Evolutionary conservation across 2,329 filamentous ascomycete genomes (phyloP).

Genomic region (Fusarium sp.): DNA sequence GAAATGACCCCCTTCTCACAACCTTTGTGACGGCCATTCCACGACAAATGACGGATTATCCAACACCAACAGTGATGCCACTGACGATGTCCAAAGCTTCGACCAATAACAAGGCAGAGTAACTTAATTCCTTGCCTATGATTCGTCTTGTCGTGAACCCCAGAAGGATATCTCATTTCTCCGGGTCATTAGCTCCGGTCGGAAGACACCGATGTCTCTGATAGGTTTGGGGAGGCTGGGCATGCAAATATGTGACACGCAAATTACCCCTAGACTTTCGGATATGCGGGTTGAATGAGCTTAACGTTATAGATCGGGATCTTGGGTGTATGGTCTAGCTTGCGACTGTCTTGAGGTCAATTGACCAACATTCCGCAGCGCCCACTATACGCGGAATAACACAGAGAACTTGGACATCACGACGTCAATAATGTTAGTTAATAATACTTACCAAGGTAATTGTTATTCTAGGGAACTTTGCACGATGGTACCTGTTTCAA

Average conservation of each 20-base stretch:
- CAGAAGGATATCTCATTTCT: rapidly evolving
- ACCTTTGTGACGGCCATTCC: background rate
- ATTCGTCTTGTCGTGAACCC: background rate
- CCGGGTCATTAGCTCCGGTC: constrained; percentile 16
- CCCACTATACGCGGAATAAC: background rate
- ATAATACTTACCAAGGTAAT: background rate
- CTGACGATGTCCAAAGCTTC: background rate
- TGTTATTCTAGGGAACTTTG: background rate
- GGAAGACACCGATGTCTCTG: background rate
- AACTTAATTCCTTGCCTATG: background rate
- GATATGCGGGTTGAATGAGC: background rate
- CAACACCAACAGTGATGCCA: background rate
- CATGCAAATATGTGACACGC: background rate
- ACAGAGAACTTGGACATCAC: background rate
- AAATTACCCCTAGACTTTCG: background rate
- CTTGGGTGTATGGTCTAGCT: background rate
- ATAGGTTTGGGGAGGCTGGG: background rate
- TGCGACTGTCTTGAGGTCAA: too few species aligned
- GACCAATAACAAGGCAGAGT: background rate
- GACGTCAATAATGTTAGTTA: background rate
- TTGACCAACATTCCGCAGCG: background rate
- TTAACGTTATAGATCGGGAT: background rate
- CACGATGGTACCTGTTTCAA: background rate
- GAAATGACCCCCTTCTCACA: background rate
- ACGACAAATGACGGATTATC: background rate